These are phyloP conservation scores for Tolypocladium album DNA, from an alignment of 2,329 filamentous ascomycete species.

Conservation along the genomic window DNA sequence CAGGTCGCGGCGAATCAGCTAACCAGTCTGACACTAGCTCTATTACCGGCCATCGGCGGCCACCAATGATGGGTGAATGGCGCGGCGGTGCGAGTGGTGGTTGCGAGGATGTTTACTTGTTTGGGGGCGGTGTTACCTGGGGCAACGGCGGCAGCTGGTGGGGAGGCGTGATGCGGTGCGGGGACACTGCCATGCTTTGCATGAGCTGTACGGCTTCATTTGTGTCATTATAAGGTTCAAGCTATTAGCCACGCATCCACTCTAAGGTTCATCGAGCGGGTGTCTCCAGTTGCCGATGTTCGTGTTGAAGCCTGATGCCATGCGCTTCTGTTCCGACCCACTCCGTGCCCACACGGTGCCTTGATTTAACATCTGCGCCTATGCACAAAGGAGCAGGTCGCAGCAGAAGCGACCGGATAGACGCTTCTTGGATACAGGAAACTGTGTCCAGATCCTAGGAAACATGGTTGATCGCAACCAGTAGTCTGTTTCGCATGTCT, in stretches of 20 bases:
- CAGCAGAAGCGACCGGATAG: neutral
- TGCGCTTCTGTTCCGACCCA: neutral
- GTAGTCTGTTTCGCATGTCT: neutral
- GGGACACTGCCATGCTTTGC: neutral
- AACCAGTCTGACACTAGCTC: neutral
- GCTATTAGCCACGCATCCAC: neutral
- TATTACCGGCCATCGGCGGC: neutral
- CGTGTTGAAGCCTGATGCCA: neutral
- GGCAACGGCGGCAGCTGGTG: neutral
- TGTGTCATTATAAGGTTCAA: neutral
- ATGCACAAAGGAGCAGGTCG: neutral
- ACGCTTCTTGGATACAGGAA: no score
- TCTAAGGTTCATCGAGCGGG: neutral
- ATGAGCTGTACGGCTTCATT: neutral
- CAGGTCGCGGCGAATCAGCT: neutral
- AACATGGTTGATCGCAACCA: neutral
- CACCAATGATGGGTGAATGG: neutral
- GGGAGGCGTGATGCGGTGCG: neutral
- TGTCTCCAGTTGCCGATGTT: neutral
- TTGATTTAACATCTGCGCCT: neutral
- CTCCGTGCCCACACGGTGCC: neutral
- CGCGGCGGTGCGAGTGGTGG: neutral
- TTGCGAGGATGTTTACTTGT: neutral
- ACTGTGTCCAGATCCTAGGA: neutral
- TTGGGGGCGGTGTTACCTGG: neutral